phyloP scores from a whole-genome alignment of 192 early-diverging fungal species.

The Funneliformis mosseae region DNA sequence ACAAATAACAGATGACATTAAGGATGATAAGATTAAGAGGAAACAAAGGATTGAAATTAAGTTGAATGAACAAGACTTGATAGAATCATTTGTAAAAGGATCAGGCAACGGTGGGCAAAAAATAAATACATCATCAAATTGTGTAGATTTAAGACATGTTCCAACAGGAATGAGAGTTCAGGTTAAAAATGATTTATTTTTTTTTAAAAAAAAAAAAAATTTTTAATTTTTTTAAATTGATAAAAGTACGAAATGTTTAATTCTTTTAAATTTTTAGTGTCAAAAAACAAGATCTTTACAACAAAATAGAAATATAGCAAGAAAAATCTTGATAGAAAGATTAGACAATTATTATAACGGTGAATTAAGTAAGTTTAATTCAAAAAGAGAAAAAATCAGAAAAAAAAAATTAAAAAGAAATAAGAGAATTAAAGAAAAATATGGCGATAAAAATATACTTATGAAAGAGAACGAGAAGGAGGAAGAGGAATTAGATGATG shows the following conservation, averaged over 20 bases:
- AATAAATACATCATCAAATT: slow-evolving; percentile 76
- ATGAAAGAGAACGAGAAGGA: neutral
- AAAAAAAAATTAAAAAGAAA: slow-evolving; percentile 57
- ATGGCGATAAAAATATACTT: slow-evolving; percentile 34
- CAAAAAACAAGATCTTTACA: slow-evolving; percentile 74
- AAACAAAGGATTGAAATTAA: slow-evolving; percentile 45
- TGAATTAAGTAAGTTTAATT: slow-evolving; percentile 56
- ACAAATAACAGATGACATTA: neutral
- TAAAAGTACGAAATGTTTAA: neutral
- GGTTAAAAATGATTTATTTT: no score
- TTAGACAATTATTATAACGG: slow-evolving; percentile 75
- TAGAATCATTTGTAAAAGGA: slow-evolving; percentile 75
- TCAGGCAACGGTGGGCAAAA: slow-evolving; percentile 82
- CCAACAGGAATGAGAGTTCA: slow-evolving; percentile 70
- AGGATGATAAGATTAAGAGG: neutral
- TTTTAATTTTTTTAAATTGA: neutral
- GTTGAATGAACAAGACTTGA: slow-evolving; percentile 67
- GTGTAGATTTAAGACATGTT: slow-evolving; percentile 71
- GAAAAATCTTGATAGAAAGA: slow-evolving; percentile 62
- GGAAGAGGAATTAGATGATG: neutral
- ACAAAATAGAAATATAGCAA: slow-evolving; percentile 72
- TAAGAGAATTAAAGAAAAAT: slow-evolving; percentile 63
- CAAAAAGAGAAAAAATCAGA: slow-evolving; percentile 63
- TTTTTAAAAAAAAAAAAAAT: no score
- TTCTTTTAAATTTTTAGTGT: slow-evolving; percentile 57